Evolutionary conservation across 2,329 filamentous ascomycete genomes (phyloP), one percentile per base, ranked within the genome.

Genomic region (Alternaria dauci): DNA sequence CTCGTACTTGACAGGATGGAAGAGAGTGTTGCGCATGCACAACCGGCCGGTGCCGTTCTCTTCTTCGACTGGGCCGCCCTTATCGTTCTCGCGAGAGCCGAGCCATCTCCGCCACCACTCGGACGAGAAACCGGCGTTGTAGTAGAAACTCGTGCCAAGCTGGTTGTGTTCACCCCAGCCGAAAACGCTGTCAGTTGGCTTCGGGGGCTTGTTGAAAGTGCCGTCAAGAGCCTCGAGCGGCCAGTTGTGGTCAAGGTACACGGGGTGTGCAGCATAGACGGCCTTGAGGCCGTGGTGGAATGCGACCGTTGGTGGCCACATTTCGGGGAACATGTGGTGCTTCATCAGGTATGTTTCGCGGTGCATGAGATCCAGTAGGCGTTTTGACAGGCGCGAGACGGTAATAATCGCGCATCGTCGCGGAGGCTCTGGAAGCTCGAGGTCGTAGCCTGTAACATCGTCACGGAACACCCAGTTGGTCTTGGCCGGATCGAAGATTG

Each of bases 191-290:
- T 82, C 81, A 39, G 77, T 79, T 4, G 78, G 77, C 58, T 80
- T 78, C 20, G 75, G 74, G 5, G 82, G 82, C 61, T 81, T 79
- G 72, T 85, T 85, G 78, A 83, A 83, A 25, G 80, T 78, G 61
- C 79, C 75, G 59, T 84, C 78, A 70, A 83, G 79, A 55, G 78
- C 75, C 54, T 80, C 78, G 16, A 82, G 72, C 18, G 82, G 80
- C 90, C 90, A 93, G 51, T 90, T 86, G 62, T 91, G 87, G 77
- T 94, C 91, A 71, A 93, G 91, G 77, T 89, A 94, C 47, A 94
- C 87, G 1, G 91, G 91, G 76, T 94, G 91, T 11, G 91, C 91
- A 11, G 88, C 90, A 71, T 89, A 92, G 4, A 93, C 89, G 5
- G 90, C 88, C 79, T 94, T 94, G 50, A 94, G 82, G 6, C 92